Percentiles rank a stretch among this genome's conserved stretches.
These are phyloP conservation scores for Linnemannia zychae DNA, from an alignment of 192 early-diverging fungal genomes.

Conservation along the genomic window DNA sequence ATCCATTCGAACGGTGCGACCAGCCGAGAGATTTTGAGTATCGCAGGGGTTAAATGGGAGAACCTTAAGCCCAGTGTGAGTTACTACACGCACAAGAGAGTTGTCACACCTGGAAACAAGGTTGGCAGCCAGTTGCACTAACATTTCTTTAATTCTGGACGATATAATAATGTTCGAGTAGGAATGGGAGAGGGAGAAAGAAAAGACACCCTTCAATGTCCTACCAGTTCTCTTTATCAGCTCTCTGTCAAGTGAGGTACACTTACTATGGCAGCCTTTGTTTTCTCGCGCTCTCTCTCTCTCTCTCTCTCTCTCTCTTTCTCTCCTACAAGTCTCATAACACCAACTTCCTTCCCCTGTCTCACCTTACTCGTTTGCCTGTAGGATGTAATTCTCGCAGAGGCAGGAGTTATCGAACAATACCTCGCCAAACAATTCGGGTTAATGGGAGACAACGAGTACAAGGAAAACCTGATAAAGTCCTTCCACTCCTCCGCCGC, in stretches of 20 bases:
- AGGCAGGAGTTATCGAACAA: conserved; percentile 18
- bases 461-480: conserved; percentile 24
- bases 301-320: not conserved
- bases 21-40: conserved; percentile 8
- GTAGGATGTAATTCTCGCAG: conserved; percentile 2
- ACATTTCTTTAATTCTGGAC: too few species aligned
- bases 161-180: too few species aligned
- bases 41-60: not conserved
- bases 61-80: not conserved
- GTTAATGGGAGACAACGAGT: conserved; percentile 25
- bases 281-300: not conserved
- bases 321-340: not conserved
- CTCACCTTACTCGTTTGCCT: not conserved
- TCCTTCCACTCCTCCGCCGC: conserved; percentile 28
- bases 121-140: not conserved
- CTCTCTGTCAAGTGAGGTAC: not conserved
- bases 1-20: not conserved
- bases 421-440: conserved; percentile 32
- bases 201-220: conserved; percentile 9
- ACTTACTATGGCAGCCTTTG: too few species aligned
- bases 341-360: too few species aligned
- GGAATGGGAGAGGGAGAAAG: conserved; percentile 14
- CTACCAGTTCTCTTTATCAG: conserved; percentile 5
- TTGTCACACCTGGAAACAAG: not conserved
- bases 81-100: not conserved